These are phyloP conservation scores for Euphrasia arctica DNA, from an alignment of 305 asterid genomes.

Conservation along the genomic window DNA sequence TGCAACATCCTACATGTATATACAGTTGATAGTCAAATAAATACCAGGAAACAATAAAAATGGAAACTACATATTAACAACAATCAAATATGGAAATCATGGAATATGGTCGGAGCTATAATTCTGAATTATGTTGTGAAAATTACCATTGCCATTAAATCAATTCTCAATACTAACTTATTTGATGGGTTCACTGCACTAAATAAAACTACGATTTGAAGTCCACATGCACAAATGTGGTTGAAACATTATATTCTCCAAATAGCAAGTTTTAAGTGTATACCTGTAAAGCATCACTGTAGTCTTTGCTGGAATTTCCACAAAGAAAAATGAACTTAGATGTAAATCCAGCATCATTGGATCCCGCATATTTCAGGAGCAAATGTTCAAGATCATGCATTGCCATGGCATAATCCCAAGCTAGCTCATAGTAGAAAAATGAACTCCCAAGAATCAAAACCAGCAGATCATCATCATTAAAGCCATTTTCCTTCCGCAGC, in stretches of 20 bases:
- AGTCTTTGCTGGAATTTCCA: constrained; percentile 81
- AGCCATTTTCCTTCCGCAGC: constrained; percentile 73
- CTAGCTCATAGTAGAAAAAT: constrained; percentile 65
- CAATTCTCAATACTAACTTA: constrained; percentile 17
- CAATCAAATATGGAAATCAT: constrained; percentile 4
- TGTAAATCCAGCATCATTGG: constrained; percentile 41
- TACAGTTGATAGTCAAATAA: constrained; percentile 20
- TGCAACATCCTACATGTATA: constrained; percentile 55
- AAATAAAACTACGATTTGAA: constrained; percentile 2
- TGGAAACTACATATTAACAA: constrained; percentile 12
- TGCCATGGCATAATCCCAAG: constrained; percentile 82
- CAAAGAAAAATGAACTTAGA: constrained; percentile 72
- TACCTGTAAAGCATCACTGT: constrained; percentile 83
- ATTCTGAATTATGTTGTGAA: background rate
- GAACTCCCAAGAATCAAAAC: constrained; percentile 92
- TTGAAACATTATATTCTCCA: constrained; percentile 10
- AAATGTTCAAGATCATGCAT: constrained; percentile 77
- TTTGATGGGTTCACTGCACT: constrained; percentile 8
- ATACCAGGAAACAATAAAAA: constrained; percentile 15
- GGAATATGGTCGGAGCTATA: constrained; percentile 5
- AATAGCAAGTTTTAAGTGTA: constrained; percentile 19
- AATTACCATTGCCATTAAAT: constrained; percentile 7
- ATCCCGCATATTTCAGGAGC: constrained; percentile 67
- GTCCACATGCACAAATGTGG: constrained; percentile 20
- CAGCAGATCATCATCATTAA: constrained; percentile 64